Evolutionary conservation across 2,329 filamentous ascomycete species (phyloP).

Genomic region (Aureobasidium sp.): DNA sequence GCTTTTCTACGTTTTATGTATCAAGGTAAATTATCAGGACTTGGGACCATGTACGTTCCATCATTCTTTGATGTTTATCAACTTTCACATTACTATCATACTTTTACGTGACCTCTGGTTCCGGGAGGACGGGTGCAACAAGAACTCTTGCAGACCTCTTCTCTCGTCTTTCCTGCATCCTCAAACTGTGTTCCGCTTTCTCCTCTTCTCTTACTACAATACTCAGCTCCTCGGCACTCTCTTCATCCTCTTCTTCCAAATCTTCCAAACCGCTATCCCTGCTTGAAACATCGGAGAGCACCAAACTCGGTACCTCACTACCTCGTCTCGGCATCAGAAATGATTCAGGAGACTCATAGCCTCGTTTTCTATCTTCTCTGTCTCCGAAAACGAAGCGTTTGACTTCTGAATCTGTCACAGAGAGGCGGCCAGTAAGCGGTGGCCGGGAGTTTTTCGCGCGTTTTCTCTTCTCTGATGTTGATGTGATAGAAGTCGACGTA

Average conservation of each 20-base stretch:
- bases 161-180: too few relatives aligned
- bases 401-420: not conserved
- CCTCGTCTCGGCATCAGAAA: not conserved
- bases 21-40: too few relatives aligned
- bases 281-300: not conserved
- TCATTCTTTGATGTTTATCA: too few relatives aligned
- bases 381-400: not conserved
- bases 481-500: not conserved
- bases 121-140: too few relatives aligned
- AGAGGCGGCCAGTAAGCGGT: not conserved
- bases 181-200: too few relatives aligned
- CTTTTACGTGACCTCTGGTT: too few relatives aligned
- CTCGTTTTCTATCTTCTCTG: not conserved
- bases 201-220: not conserved
- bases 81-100: too few relatives aligned
- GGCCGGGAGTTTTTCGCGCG: not conserved
- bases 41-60: too few relatives aligned
- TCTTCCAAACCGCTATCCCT: not conserved
- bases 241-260: not conserved
- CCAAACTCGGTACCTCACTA: slow-evolving; percentile 2
- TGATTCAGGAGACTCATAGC: not conserved
- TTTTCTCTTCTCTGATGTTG: not conserved
- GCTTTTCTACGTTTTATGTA: too few relatives aligned
- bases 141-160: too few relatives aligned
- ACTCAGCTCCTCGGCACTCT: not conserved